Conservation (phyloP, 228 moss, liverwort and hornwort genomes). For the Sphagnum fallax region DNA sequence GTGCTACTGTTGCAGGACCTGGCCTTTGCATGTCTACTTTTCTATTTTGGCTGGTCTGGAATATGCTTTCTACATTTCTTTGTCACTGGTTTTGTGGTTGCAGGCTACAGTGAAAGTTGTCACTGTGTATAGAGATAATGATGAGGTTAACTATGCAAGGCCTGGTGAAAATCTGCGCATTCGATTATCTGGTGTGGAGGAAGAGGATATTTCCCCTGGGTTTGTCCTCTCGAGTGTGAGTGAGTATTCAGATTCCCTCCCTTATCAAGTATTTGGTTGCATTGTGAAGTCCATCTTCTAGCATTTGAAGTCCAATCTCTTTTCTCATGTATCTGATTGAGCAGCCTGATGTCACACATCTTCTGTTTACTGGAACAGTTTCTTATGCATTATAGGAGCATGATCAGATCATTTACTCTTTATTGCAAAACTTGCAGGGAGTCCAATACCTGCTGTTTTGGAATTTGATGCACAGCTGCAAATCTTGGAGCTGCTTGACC, state of each 20-base stretch:
- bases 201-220: constrained; percentile 82
- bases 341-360: no score
- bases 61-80: no score
- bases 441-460: constrained; percentile 66
- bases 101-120: constrained; percentile 88
- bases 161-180: constrained; percentile 92
- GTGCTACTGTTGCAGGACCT: no score
- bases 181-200: constrained; percentile 85
- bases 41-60: no score
- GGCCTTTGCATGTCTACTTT: no score
- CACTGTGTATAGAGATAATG: constrained; percentile 85
- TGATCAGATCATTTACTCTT: no score
- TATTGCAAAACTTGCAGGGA: constrained; percentile 30
- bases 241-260: constrained; percentile 17
- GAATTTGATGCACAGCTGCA: constrained; percentile 95
- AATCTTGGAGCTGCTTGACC: constrained; percentile 91
- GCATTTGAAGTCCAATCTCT: no score
- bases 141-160: constrained; percentile 82
- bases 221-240: constrained; percentile 85
- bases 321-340: no score
- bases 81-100: background rate
- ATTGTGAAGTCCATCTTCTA: no score
- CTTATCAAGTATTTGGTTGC: no score
- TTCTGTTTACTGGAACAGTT: no score
- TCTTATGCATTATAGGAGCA: no score